Conservation (phyloP, 1,284 basidiomycete genomes). For the Megacollybia platyphylla region DNA sequence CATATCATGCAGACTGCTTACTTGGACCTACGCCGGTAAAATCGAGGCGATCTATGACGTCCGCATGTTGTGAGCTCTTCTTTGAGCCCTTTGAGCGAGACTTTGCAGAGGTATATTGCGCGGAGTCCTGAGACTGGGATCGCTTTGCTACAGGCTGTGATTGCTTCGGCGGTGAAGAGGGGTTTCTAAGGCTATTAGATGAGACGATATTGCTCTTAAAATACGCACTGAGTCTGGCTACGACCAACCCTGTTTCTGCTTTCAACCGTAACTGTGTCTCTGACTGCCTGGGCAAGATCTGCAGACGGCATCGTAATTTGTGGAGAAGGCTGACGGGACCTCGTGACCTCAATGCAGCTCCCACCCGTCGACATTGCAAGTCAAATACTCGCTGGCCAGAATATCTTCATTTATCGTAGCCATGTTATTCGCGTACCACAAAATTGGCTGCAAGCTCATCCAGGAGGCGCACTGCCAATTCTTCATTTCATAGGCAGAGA, state of each 20-base stretch:
- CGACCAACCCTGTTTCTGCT: background rate
- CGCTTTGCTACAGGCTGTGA: conserved; percentile 32
- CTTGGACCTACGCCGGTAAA: conserved; percentile 63
- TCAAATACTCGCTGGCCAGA: conserved; percentile 67
- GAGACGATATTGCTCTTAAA: background rate
- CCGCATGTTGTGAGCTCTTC: conserved; percentile 61
- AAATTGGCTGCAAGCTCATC: conserved; percentile 78
- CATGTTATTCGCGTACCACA: conserved; percentile 75
- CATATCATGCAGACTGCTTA: conserved; percentile 23
- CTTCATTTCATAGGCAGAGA: conserved; percentile 96
- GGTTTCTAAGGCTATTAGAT: conserved; percentile 10
- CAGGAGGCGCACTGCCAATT: conserved; percentile 83
- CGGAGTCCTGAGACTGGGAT: conserved; percentile 62
- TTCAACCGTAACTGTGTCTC: background rate
- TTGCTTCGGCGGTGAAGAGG: conserved; percentile 13
- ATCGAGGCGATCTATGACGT: conserved; percentile 55
- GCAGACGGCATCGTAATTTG: background rate
- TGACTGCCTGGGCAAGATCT: background rate
- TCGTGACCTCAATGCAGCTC: conserved; percentile 5
- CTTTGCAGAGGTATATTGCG: conserved; percentile 23
- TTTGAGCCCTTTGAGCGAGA: conserved; percentile 37
- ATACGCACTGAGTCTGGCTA: background rate
- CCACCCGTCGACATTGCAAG: conserved; percentile 48
- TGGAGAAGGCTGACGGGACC: background rate
- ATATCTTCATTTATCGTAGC: conserved; percentile 70